phyloP scores from a whole-genome alignment of 2,329 filamentous ascomycete genomes.

The Blastomyces percursus region DNA sequence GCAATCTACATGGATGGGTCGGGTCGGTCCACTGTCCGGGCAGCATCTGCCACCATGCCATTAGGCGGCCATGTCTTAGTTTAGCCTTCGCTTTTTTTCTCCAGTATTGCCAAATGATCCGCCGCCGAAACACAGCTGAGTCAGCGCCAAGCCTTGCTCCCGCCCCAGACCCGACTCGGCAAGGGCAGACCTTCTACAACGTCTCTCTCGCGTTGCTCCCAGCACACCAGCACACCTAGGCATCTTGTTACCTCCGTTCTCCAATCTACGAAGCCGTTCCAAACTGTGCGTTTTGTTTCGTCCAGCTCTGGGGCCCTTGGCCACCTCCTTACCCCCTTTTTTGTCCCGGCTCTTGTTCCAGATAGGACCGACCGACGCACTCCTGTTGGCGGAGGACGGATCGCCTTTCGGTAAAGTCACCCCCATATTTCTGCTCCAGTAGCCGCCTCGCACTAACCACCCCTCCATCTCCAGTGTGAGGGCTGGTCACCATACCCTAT shows the following conservation, averaged over 20 bases:
- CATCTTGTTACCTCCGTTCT: constrained; percentile 10
- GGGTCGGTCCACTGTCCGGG: background rate
- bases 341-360: background rate
- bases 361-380: background rate
- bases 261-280: constrained; percentile 17
- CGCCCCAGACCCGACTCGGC: background rate
- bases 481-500: background rate
- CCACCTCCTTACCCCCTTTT: background rate
- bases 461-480: background rate
- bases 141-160: background rate
- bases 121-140: background rate
- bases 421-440: background rate
- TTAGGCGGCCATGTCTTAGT: too few relatives aligned
- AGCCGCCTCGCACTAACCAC: background rate
- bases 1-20: background rate
- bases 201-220: background rate
- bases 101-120: background rate
- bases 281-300: constrained; percentile 9
- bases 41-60: too few relatives aligned
- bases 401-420: background rate
- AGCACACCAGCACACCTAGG: constrained; percentile 1
- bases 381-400: background rate
- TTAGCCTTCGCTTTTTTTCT: too few relatives aligned
- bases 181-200: background rate
- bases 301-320: background rate